phyloP scores from a whole-genome alignment of 2,329 filamentous ascomycete genomes.

The Colletotrichum sublineola region DNA sequence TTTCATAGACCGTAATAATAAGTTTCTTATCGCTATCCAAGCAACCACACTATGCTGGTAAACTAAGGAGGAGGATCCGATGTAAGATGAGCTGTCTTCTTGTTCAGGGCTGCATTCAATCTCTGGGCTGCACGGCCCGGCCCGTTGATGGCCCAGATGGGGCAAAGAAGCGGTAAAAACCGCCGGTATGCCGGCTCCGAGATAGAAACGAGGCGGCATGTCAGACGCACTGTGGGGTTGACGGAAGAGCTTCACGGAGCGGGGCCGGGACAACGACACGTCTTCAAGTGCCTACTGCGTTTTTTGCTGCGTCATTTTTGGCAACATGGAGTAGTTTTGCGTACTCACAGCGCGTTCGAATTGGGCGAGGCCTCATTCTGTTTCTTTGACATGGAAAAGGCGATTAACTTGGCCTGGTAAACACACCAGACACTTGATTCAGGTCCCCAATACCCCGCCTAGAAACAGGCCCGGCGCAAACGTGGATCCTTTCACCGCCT shows the following conservation, averaged over 20 bases:
- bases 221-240: constrained; percentile 4
- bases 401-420: not conserved
- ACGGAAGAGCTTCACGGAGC: constrained; percentile 1
- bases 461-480: not conserved
- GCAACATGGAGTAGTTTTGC: not conserved
- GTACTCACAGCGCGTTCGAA: rapidly evolving
- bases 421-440: not conserved
- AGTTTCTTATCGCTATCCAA: not conserved
- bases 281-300: not conserved
- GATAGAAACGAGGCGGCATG: constrained; percentile 7
- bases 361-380: rapidly evolving
- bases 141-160: not conserved
- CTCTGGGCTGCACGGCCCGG: not conserved
- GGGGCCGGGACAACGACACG: constrained; percentile 22
- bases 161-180: not conserved
- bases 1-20: not conserved
- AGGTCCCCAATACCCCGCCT: constrained; percentile 8
- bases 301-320: not conserved
- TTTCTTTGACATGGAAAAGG: not conserved
- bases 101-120: not conserved
- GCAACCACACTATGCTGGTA: not conserved
- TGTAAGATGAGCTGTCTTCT: too few relatives aligned
- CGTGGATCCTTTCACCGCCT: constrained; percentile 48
- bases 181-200: constrained; percentile 27
- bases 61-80: not conserved